Evolutionary conservation across 1,284 basidiomycete genomes (phyloP), one percentile per base, ranked within the genome.

Genomic region (Dichomitus squalens): DNA sequence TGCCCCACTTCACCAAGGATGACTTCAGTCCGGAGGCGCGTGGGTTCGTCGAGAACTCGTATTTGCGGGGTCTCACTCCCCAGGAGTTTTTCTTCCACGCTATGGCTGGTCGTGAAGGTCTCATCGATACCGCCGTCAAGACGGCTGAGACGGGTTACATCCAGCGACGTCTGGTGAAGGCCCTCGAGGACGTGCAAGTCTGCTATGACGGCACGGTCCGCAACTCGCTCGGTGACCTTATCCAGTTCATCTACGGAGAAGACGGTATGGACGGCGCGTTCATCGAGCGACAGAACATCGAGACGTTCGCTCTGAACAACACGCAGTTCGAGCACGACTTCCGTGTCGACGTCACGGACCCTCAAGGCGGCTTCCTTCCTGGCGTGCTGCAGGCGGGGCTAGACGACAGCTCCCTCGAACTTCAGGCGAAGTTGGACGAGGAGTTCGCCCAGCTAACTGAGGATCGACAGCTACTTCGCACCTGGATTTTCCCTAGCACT

Each of bases 61-160:
- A 99, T 70, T 81, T 99, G 29, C 91, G 96, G 65, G 97, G 97
- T 48, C 74, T 99, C 60, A 99, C 96, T 0, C 96, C 97, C 0
- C 96, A 98, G 68, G 97, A 99, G 72, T 99, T 96, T 83, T 99
- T 99, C 84, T 99, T 99, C 88, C 97, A 99, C 77, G 97, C 97
- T 55, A 99, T 99, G 97, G 96, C 96, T 68, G 97, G 97, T 79
- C 91, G 97, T 69, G 97, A 99, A 75, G 97, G 97, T 83, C 78
- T 99, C 53, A 98, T 99, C 68, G 97, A 99, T 83, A 99, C 97
- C 2, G 97, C 97, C 29, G 96, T 99, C 76, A 99, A 99, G 80
- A 99, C 97, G 7, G 97, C 97, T 48, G 97, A 99, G 77, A 99
- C 97, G 0, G 97, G 97, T 68, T 99, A 99, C 74, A 99, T 99